Conservation (phyloP, 495 filamentous ascomycete genomes). For the Penicillium pulvis region DNA sequence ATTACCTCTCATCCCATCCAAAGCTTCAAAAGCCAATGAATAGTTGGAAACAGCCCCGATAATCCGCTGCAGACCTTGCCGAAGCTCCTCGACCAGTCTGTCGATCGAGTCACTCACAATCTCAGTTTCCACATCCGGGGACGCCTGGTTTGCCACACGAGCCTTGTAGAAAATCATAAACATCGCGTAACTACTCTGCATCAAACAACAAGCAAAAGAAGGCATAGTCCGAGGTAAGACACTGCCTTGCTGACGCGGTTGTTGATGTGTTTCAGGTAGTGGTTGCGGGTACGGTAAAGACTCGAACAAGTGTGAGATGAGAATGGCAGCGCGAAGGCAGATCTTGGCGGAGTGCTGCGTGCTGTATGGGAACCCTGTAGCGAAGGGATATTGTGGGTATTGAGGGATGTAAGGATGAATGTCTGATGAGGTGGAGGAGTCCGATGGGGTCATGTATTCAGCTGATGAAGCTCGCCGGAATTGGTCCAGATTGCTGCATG, state of each 20-base stretch:
- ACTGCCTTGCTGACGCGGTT: slow-evolving; percentile 27
- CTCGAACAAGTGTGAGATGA: slow-evolving; percentile 54
- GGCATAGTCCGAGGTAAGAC: slow-evolving; percentile 59
- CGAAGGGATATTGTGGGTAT: slow-evolving; percentile 36
- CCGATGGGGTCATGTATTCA: slow-evolving; percentile 42
- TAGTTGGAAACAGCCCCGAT: slow-evolving; percentile 57
- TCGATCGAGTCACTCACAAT: slow-evolving; percentile 39
- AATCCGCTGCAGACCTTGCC: slow-evolving; percentile 54
- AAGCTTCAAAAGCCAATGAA: slow-evolving; percentile 58
- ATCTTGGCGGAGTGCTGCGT: slow-evolving; percentile 56
- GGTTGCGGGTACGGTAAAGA: slow-evolving; percentile 54
- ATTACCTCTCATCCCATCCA: slow-evolving; percentile 64
- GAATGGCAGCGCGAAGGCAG: slow-evolving; percentile 52
- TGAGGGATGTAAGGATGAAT: slow-evolving; percentile 29
- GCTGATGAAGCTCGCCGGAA: slow-evolving; percentile 38
- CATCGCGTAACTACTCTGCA: slow-evolving; percentile 64
- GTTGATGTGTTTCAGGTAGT: slow-evolving; percentile 24
- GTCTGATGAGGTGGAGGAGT: slow-evolving; percentile 40
- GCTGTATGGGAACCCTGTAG: slow-evolving; percentile 50
- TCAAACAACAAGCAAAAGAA: slow-evolving; percentile 61
- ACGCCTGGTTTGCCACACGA: slow-evolving; percentile 49
- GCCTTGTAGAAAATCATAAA: slow-evolving; percentile 58
- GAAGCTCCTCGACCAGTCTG: slow-evolving; percentile 52
- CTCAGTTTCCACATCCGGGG: slow-evolving; percentile 38
- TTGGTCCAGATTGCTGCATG: slow-evolving; percentile 36